Base-by-base conservation (phyloP, 73 alveolate species). In the Durusdinium trenchii region DNA sequence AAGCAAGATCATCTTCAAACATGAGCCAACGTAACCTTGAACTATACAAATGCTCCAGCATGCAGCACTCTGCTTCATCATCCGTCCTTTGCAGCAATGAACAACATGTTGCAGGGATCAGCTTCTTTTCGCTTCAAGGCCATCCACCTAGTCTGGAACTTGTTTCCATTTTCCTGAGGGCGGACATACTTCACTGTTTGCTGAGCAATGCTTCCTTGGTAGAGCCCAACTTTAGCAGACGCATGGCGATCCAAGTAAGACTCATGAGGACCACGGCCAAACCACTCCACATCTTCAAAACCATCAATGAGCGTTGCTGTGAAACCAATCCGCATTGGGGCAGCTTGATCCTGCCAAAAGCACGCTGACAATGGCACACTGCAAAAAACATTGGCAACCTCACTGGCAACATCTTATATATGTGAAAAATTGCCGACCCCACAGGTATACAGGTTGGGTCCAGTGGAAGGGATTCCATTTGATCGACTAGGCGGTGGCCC, bases 131-230 rank as follows among this genome's bases (percentile, higher is more conserved):
- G 84, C 43, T 48, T 71, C 98, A 92, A 40, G 57, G 90, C 91
- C 98, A 92, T 92, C 98, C 98, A 92, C 38, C 98, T 42, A 43
- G 98, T 92, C 71, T 92, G 87, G 98, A 92, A 92, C 91, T 92
- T 92, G 81, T 92, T 92, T 40, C 98, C 98, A 16, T 92, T 92
- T 79, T 92, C 98, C 47, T 92, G 98, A 38, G 98, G 98, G 81
- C 98, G 98, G 18, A 92, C 91, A 30, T 92, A 92, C 42, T 35
- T 45, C 52, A 89, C 52, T 18, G 98, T 92, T 81, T 92, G 98
- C 91, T 92, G 82, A 57, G 46, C n/a, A 54, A 92, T 92, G 98
- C 87, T 71, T 45, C 91, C 92, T 76, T 51, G 76, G 79, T n/a
- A 52, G 16, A 92, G 61, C 46, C 64, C 95, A 36, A 79, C 95